Conservation (phyloP, 345 rosid genomes). For the Garcia nutans region DNA sequence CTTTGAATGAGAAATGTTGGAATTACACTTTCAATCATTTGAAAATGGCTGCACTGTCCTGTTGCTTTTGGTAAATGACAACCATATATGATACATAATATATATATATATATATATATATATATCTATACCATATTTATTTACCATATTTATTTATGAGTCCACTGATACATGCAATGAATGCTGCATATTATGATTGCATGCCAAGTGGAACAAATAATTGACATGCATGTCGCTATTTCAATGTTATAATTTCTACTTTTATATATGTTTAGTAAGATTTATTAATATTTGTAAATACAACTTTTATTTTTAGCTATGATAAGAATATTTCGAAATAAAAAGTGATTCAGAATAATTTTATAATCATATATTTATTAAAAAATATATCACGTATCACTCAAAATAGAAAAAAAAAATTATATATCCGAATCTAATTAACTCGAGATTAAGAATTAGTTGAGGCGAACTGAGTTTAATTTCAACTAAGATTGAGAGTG, state of each 20-base stretch:
- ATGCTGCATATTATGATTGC: constrained; percentile 11
- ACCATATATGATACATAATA: not conserved
- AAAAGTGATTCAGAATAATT: too few species aligned
- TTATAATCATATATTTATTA: too few species aligned
- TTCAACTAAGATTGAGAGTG: too few species aligned
- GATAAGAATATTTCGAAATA: too few species aligned
- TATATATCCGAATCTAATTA: too few species aligned
- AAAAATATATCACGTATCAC: too few species aligned
- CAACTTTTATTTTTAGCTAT: too few species aligned
- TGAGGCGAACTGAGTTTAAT: too few species aligned
- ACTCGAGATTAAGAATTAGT: too few species aligned
- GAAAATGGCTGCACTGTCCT: constrained; percentile 40
- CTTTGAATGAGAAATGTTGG: constrained; percentile 52
- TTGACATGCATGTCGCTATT: constrained; percentile 9
- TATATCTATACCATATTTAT: not conserved
- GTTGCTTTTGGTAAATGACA: constrained; percentile 36
- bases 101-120: too few species aligned
- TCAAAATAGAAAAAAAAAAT: too few species aligned
- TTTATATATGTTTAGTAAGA: not conserved
- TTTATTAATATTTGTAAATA: too few species aligned
- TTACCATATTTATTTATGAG: not conserved
- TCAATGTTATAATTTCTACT: not conserved
- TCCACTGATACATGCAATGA: not conserved
- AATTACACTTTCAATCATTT: constrained; percentile 45
- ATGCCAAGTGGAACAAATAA: constrained; percentile 3